Conservation (phyloP, 2,329 filamentous ascomycete species). For the Leptosphaerulina australis region DNA sequence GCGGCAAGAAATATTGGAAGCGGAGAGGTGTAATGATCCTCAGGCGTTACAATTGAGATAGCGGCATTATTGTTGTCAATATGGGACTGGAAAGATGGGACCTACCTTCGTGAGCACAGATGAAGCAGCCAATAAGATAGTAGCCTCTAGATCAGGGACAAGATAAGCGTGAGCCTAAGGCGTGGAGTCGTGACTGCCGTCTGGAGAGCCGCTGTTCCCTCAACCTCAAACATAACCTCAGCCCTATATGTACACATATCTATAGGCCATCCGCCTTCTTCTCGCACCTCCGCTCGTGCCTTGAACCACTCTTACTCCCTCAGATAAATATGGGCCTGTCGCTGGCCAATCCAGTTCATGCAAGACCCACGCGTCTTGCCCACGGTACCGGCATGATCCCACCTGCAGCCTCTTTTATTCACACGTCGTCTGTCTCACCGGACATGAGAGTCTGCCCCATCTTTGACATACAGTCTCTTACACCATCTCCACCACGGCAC, state of each 20-base stretch:
- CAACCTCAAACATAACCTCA: constrained; percentile 1
- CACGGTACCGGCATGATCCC: constrained; percentile 22
- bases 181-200: background rate
- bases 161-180: background rate
- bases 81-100: background rate
- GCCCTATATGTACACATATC: constrained; percentile 11
- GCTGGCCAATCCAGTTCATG: constrained; percentile 2
- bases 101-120: background rate
- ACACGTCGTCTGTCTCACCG: constrained; percentile 18
- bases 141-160: background rate
- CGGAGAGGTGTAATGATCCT: background rate
- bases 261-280: constrained; percentile 1
- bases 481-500: constrained; percentile 7
- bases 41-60: too few relatives aligned
- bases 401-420: constrained; percentile 19
- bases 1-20: background rate
- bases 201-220: constrained; percentile 1
- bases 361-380: constrained; percentile 11
- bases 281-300: constrained; percentile 11
- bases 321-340: constrained; percentile 11
- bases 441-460: constrained; percentile 30
- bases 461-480: constrained; percentile 22
- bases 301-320: constrained; percentile 10
- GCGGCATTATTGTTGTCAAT: too few relatives aligned
- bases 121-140: constrained; percentile 3